Conservation (phyloP, 2,329 filamentous ascomycete species). For the Fusarium kyushuense region DNA sequence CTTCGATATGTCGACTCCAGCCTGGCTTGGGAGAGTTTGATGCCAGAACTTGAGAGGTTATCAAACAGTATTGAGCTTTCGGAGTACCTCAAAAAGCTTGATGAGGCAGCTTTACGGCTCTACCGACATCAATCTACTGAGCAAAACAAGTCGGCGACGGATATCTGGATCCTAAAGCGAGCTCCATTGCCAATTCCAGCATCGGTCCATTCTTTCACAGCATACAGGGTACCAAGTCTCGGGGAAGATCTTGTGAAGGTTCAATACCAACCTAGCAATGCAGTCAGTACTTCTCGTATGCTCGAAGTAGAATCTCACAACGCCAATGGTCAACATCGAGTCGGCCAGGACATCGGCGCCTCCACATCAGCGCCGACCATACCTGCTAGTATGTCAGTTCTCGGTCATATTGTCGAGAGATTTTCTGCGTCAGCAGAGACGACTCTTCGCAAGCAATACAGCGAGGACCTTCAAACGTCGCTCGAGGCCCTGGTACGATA, state of each 20-base stretch:
- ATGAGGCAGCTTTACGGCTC: neutral
- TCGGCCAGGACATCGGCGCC: too few relatives aligned
- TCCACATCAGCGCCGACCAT: neutral
- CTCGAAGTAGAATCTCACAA: neutral
- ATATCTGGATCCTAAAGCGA: neutral
- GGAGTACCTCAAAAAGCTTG: neutral
- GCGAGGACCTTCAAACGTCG: conserved; percentile 32
- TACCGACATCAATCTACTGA: neutral
- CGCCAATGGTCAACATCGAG: too few relatives aligned
- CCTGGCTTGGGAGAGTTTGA: neutral
- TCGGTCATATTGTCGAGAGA: neutral
- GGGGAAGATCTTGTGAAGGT: neutral
- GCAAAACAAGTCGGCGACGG: neutral
- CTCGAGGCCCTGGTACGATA: conserved; percentile 1
- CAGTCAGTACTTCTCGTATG: accelerated
- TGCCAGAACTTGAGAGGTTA: neutral
- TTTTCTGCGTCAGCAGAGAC: neutral
- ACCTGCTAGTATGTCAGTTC: neutral
- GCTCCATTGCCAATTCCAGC: too few relatives aligned
- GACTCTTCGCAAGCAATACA: conserved; percentile 9
- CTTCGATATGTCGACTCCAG: neutral
- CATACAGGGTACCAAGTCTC: neutral
- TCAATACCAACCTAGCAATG: accelerated
- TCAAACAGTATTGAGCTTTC: neutral
- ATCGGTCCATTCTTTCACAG: neutral